Conservation (phyloP, 2,329 filamentous ascomycete genomes). For the Talaromyces sp. region DNA sequence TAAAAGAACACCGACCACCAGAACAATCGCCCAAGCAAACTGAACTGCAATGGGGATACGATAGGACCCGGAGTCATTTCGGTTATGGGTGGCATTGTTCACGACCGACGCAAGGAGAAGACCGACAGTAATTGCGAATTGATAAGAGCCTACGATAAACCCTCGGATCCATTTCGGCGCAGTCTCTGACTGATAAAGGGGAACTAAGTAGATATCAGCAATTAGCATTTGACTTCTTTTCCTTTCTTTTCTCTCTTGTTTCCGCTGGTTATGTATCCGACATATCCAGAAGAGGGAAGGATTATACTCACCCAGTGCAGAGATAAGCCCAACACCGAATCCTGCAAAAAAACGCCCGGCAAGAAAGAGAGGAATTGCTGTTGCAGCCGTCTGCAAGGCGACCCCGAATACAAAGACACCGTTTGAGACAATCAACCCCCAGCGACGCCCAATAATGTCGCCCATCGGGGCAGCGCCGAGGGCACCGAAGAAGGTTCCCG, state of each 20-base stretch:
- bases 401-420: slow-evolving; percentile 69
- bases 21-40: slow-evolving; percentile 68
- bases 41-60: slow-evolving; percentile 75
- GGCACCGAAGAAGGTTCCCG: slow-evolving; percentile 73
- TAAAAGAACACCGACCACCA: slow-evolving; percentile 68
- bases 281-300: not conserved
- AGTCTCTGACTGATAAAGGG: slow-evolving; percentile 77
- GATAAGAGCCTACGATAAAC: slow-evolving; percentile 71
- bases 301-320: slow-evolving; percentile 44
- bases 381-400: slow-evolving; percentile 68
- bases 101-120: slow-evolving; percentile 56
- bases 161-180: slow-evolving; percentile 76
- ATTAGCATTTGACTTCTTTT: not conserved
- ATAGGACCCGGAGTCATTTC: slow-evolving; percentile 64
- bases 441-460: slow-evolving; percentile 68
- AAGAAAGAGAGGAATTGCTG: slow-evolving; percentile 57
- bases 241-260: not conserved
- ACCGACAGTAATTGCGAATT: slow-evolving; percentile 73
- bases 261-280: not conserved
- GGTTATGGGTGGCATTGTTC: slow-evolving; percentile 64
- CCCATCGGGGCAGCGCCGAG: slow-evolving; percentile 68
- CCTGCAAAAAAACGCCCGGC: slow-evolving; percentile 59
- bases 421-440: slow-evolving; percentile 65
- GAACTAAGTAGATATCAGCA: slow-evolving; percentile 45
- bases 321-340: slow-evolving; percentile 66